These are phyloP conservation scores for Gracilaria vermiculophylla DNA, from an alignment of 23 red algal genomes.

Conservation along the genomic window DNA sequence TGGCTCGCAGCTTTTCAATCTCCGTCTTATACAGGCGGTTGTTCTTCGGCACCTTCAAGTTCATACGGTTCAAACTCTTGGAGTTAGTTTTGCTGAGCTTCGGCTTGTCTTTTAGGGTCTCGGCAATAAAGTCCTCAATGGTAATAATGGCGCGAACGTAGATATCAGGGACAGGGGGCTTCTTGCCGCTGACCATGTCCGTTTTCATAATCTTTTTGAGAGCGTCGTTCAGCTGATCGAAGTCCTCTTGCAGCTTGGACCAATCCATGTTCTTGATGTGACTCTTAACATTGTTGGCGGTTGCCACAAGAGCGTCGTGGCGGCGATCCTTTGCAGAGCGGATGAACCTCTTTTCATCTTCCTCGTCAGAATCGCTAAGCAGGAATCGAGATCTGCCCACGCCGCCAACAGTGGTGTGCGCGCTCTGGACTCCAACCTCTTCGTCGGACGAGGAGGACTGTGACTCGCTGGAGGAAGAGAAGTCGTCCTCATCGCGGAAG, in stretches of 20 bases:
- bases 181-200: slow-evolving; percentile 65
- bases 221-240: slow-evolving; percentile 81
- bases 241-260: slow-evolving; percentile 82
- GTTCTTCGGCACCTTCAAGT: slow-evolving; percentile 86
- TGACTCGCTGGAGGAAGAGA: slow-evolving; percentile 49
- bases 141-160: slow-evolving; percentile 79
- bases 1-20: slow-evolving; percentile 76
- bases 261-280: slow-evolving; percentile 96
- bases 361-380: slow-evolving; percentile 84
- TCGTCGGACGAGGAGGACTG: slow-evolving; percentile 51
- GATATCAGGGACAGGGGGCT: slow-evolving; percentile 72
- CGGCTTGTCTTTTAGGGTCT: slow-evolving; percentile 71
- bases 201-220: slow-evolving; percentile 73
- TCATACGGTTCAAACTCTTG: slow-evolving; percentile 95
- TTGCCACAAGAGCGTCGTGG: slow-evolving; percentile 72
- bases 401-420: slow-evolving; percentile 39
- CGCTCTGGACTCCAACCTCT: neutral
- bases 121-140: slow-evolving; percentile 78
- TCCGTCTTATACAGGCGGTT: slow-evolving; percentile 67
- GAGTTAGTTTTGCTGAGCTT: slow-evolving; percentile 98
- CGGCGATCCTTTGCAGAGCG: slow-evolving; percentile 79
- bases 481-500: slow-evolving; percentile 61
- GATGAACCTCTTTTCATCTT: slow-evolving; percentile 82
- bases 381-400: slow-evolving; percentile 50
- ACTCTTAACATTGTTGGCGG: slow-evolving; percentile 67